A percentile compares a stretch with the other conserved stretches of the same genome.
These are phyloP conservation scores for Agrocybe praecox DNA, from an alignment of 768 basidiomycete species.

Conservation along the genomic window DNA sequence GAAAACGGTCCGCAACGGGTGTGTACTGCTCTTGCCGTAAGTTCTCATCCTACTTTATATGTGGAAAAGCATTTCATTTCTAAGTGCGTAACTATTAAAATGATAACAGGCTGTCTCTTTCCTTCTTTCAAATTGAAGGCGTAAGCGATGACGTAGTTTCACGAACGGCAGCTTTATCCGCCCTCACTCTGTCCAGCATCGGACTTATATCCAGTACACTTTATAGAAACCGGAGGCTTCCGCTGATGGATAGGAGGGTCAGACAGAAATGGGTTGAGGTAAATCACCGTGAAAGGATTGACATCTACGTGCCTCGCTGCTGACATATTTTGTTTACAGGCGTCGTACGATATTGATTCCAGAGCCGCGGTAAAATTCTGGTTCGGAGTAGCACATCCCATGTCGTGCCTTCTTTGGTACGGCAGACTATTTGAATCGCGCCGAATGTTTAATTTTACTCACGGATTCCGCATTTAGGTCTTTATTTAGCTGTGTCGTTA, in stretches of 20 bases:
- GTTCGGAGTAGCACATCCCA: neutral
- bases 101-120: neutral
- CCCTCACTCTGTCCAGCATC: neutral
- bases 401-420: neutral
- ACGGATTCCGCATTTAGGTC: neutral
- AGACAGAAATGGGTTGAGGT: neutral
- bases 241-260: neutral
- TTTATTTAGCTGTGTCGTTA: neutral
- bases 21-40: neutral
- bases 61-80: neutral
- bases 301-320: no score
- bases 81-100: neutral
- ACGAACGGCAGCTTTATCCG: neutral
- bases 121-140: neutral
- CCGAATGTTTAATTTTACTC: neutral
- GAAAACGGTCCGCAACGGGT: neutral
- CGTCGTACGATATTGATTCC: neutral
- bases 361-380: neutral
- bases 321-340: neutral
- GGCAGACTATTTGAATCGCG: neutral
- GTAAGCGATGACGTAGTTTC: neutral
- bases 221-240: neutral
- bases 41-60: neutral
- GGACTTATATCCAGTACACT: neutral
- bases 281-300: neutral